Conservation (phyloP, 2,329 filamentous ascomycete species). For the Penicillium sp. region DNA sequence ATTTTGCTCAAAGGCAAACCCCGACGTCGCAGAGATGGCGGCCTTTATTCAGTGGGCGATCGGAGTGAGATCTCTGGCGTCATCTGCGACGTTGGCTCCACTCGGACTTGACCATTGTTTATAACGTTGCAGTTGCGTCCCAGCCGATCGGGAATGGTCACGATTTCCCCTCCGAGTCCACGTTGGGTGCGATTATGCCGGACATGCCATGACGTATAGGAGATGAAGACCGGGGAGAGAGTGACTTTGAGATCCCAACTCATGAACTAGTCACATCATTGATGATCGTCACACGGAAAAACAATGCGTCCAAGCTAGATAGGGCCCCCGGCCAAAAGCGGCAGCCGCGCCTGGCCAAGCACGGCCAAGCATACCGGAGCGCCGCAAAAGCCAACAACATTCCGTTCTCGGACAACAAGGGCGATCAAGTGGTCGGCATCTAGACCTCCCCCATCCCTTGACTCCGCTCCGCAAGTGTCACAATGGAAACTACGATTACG, state of each 20-base stretch:
- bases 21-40: neutral
- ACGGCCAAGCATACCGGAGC: neutral
- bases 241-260: neutral
- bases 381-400: constrained; percentile 4
- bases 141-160: constrained; percentile 2
- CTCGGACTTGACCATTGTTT: constrained; percentile 21
- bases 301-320: too few species aligned
- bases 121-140: constrained; percentile 26
- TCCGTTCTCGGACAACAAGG: constrained; percentile 23
- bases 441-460: constrained; percentile 5
- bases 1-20: neutral
- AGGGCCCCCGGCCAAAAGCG: too few species aligned
- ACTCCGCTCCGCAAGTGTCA: constrained; percentile 7
- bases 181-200: constrained; percentile 1
- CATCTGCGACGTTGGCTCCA: constrained; percentile 21
- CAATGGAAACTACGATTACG: constrained; percentile 4
- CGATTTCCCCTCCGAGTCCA: neutral
- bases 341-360: neutral
- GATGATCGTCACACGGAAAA: neutral
- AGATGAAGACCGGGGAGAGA: neutral
- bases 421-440: constrained; percentile 2
- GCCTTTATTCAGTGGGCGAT: neutral
- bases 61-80: constrained; percentile 8
- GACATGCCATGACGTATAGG: neutral
- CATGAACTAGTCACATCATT: neutral